Evolutionary conservation across 2,329 filamentous ascomycete genomes (phyloP).

Genomic region (Colletotrichum lini): DNA sequence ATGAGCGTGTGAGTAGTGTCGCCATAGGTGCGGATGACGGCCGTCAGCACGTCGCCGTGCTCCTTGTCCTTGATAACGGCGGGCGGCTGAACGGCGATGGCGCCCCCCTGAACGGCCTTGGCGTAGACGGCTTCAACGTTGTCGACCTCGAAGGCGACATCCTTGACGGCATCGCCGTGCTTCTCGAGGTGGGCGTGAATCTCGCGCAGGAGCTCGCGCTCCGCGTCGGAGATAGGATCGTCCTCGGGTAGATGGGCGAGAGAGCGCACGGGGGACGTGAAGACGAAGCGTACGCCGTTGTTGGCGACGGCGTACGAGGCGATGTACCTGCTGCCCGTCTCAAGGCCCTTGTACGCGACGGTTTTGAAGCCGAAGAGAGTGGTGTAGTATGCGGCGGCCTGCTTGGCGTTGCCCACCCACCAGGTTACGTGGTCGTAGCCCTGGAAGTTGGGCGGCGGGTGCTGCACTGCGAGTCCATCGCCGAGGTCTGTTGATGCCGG

Average conservation of each 20-base stretch:
- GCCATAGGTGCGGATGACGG: constrained; percentile 91
- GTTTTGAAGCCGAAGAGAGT: constrained; percentile 88
- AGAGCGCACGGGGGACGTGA: constrained; percentile 85
- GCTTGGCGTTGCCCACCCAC: constrained; percentile 98
- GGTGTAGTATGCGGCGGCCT: constrained; percentile 91
- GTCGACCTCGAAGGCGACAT: constrained; percentile 96
- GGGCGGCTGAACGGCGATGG: constrained; percentile 75
- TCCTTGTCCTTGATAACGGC: constrained; percentile 68
- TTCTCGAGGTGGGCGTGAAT: constrained; percentile 87
- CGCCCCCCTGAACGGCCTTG: constrained; percentile 77
- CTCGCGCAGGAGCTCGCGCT: constrained; percentile 76
- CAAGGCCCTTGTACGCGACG: constrained; percentile 88
- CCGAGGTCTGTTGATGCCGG: constrained; percentile 55
- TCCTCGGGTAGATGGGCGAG: constrained; percentile 67
- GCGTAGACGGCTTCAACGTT: constrained; percentile 85
- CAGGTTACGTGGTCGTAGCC: constrained; percentile 95
- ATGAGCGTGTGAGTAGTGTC: constrained; percentile 96
- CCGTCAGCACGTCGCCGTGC: constrained; percentile 77
- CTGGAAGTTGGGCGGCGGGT: constrained; percentile 72
- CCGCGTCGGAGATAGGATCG: constrained; percentile 73
- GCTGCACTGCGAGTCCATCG: constrained; percentile 68
- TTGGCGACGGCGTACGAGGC: constrained; percentile 90
- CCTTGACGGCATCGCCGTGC: constrained; percentile 95
- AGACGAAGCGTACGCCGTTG: constrained; percentile 82
- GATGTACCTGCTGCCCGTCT: constrained; percentile 86